These are phyloP conservation scores for Brasilioporus rufonigricans DNA, from an alignment of 768 basidiomycete genomes.

Conservation along the genomic window DNA sequence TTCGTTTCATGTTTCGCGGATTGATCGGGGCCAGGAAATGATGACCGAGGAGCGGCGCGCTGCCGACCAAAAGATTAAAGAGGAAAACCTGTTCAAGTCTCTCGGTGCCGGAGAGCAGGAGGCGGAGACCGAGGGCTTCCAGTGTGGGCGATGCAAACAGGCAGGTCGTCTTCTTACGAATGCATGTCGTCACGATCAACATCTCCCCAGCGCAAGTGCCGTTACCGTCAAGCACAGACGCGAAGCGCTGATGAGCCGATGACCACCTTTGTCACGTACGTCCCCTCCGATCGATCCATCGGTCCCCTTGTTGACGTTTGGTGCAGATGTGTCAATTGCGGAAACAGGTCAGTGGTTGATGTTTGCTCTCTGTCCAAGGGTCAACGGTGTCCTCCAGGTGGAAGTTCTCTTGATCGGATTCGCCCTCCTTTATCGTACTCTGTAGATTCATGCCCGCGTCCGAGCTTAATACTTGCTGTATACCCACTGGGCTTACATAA, in stretches of 20 bases:
- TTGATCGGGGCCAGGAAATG: conserved; percentile 68
- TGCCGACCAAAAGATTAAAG: conserved; percentile 75
- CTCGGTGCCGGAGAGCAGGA: conserved; percentile 86
- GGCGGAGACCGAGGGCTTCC: conserved; percentile 97
- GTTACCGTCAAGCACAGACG: conserved; percentile 95
- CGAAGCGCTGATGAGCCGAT: conserved; percentile 98
- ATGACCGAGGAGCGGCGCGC: conserved; percentile 90
- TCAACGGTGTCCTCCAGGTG: conserved; percentile 37
- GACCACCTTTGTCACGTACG: conserved; percentile 93
- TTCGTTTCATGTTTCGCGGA: neutral
- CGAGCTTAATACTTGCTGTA: conserved; percentile 15
- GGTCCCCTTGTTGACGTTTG: neutral
- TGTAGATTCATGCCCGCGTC: neutral
- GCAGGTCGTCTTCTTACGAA: conserved; percentile 31
- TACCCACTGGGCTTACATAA: conserved; percentile 25
- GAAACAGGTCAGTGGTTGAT: conserved; percentile 45
- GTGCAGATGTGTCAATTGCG: conserved; percentile 63
- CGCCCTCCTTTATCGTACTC: conserved; percentile 7
- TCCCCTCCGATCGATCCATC: conserved; percentile 5
- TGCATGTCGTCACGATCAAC: neutral
- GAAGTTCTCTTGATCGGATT: conserved; percentile 56
- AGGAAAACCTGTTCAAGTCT: conserved; percentile 87
- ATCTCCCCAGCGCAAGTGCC: conserved; percentile 65
- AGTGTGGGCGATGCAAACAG: conserved; percentile 94
- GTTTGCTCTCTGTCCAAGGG: neutral